phyloP scores from a whole-genome alignment of 169 alveolate genomes.

The Eimeria sp. region DNA sequence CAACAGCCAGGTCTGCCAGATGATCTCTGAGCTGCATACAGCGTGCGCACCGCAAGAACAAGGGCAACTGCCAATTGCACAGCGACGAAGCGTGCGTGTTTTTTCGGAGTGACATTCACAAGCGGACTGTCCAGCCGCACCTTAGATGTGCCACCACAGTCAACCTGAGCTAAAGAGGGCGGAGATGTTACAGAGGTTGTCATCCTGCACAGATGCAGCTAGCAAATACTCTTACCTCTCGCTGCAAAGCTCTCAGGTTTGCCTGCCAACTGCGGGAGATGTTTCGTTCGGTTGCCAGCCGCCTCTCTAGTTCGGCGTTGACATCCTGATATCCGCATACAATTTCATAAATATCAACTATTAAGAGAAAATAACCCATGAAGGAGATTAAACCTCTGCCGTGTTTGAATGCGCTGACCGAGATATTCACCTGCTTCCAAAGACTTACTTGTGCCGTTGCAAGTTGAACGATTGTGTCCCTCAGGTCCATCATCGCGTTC shows the following conservation, averaged over 20 bases:
- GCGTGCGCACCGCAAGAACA: background rate
- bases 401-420: background rate
- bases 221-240: slow-evolving; percentile 84
- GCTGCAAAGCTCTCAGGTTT: slow-evolving; percentile 87
- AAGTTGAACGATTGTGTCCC: slow-evolving; percentile 75
- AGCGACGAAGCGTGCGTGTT: background rate
- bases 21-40: slow-evolving; percentile 83
- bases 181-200: background rate
- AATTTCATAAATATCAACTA: background rate
- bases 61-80: background rate
- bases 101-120: background rate
- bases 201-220: background rate
- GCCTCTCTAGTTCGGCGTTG: slow-evolving; percentile 88
- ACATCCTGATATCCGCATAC: slow-evolving; percentile 78
- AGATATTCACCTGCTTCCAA: too few species aligned
- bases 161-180: background rate
- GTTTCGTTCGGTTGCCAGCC: slow-evolving; percentile 87
- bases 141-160: background rate
- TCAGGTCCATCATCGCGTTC: slow-evolving; percentile 57
- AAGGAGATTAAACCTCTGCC: background rate
- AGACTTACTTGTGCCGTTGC: slow-evolving; percentile 72
- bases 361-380: background rate
- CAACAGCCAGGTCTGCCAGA: slow-evolving; percentile 79
- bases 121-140: background rate
- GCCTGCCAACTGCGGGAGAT: slow-evolving; percentile 89